A percentile compares a stretch with the other conserved stretches of the same genome.
phyloP scores from a whole-genome alignment of 805 yeast species.

The Kodamaea neixiangensis region DNA sequence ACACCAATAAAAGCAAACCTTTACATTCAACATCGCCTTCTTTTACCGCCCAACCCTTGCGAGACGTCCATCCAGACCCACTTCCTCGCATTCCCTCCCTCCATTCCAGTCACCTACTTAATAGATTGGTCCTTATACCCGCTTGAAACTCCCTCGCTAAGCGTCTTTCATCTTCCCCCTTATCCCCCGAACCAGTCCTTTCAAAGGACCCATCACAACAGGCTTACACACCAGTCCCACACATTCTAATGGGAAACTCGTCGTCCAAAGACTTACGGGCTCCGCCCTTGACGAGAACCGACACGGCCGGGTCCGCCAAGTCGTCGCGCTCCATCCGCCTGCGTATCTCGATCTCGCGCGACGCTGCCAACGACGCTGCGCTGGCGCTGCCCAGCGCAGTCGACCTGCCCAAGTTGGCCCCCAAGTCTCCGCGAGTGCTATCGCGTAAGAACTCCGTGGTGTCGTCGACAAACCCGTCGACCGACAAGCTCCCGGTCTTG shows the following conservation, averaged over 20 bases:
- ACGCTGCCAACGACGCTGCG: constrained; percentile 16
- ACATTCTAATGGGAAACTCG: constrained; percentile 54
- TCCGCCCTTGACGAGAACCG: constrained; percentile 54
- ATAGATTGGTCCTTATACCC: neutral
- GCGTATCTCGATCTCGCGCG: constrained; percentile 24
- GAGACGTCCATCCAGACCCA: neutral
- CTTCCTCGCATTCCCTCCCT: neutral
- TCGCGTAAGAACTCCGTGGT: constrained; percentile 31
- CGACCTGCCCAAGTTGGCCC: constrained; percentile 21
- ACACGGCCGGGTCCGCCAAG: constrained; percentile 53
- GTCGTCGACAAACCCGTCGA: constrained; percentile 12
- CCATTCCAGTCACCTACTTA: neutral
- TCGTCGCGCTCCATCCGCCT: constrained; percentile 50
- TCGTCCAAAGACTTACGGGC: constrained; percentile 42
- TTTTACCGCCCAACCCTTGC: neutral
- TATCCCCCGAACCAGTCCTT: neutral
- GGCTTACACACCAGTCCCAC: too few relatives aligned
- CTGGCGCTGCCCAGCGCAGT: constrained; percentile 2
- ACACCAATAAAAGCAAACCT: neutral
- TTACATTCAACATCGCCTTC: neutral
- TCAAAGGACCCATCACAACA: too few relatives aligned
- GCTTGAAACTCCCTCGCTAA: neutral
- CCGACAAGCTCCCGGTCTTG: constrained; percentile 7
- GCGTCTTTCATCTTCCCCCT: neutral
- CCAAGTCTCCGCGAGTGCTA: constrained; percentile 31